Base-by-base conservation (phyloP, 805 yeast genomes). In the Spathaspora passalidarum region DNA sequence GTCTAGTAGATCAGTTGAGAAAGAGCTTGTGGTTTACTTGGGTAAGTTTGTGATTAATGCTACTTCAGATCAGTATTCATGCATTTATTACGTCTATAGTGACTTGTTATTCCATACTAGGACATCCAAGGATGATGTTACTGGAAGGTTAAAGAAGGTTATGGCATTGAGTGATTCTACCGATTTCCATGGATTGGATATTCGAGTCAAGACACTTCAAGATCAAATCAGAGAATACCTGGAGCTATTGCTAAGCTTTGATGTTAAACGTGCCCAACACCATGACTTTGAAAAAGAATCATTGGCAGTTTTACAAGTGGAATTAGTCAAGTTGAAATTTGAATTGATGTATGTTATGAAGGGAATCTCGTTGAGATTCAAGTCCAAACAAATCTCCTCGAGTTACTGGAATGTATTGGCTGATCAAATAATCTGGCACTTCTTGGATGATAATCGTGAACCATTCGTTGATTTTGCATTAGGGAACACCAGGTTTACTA, bases 391-490 rank as follows among this genome's bases (percentile, higher is more conserved):
- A 42, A 50, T 57, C 11, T 56, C 53, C n/a, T 40, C 63, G 6
- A 49, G 56, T 17, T 44, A 52, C 19, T 62, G 66, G 64, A 52
- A 49, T 26, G 56, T 68, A 18, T 44, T 56, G 20, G 81, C 91
- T 0, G 90, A 84, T 52, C 84, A 85, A 49, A 72, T 89, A 36
- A 79, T 82, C 36, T 69, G 89, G 62, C 92, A 86, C 56, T 68
- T 91, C 59, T 66, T 89, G 47, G 81, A 80, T 46, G 79, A 78
- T 9, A 63, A 75, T 6, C 66, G 86, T 19, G 58, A 69, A 13
- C 88, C 92, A 9, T 81, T 91, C 54, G 61, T 88, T 43, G 92
- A 86, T 53, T 68, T 89, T 45, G 82, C 84, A 0, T 57, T 91
- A 11, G 82, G 84, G 1, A 74, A 78, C 25, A 77, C 86, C 2